A percentile compares a stretch with the other conserved stretches of the same genome.
These are phyloP conservation scores for Cladophialophora exuberans DNA, from an alignment of 2,329 filamentous ascomycete genomes.

Conservation along the genomic window DNA sequence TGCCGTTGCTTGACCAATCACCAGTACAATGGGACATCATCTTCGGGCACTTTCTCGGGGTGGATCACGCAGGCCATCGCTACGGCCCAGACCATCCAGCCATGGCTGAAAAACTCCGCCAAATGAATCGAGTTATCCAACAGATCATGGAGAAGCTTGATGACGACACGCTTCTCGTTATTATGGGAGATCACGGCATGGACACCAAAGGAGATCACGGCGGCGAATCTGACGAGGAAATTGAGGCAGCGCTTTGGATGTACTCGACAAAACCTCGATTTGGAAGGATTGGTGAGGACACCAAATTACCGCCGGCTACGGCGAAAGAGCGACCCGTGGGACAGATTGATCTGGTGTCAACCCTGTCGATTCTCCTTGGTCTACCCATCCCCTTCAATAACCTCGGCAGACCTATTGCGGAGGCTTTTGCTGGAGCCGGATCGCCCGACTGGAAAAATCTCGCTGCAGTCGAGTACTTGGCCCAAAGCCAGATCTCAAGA, in stretches of 20 bases:
- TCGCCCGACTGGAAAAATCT: constrained; percentile 71
- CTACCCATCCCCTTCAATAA: constrained; percentile 97
- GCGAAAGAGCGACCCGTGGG: constrained; percentile 76
- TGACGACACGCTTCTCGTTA: constrained; percentile 82
- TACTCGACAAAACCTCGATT: constrained; percentile 88
- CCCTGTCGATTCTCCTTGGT: constrained; percentile 81
- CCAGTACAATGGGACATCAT: constrained; percentile 85
- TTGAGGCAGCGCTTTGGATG: constrained; percentile 97
- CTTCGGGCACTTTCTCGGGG: constrained; percentile 89
- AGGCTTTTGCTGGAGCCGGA: constrained; percentile 70
- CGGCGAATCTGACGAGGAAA: constrained; percentile 95
- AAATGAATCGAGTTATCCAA: constrained; percentile 84
- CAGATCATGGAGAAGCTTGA: constrained; percentile 73
- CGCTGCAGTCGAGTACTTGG: constrained; percentile 73
- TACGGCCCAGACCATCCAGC: constrained; percentile 92
- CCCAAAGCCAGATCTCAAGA: constrained; percentile 82
- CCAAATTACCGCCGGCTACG: constrained; percentile 62
- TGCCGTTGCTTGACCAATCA: constrained; percentile 72
- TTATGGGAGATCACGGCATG: constrained; percentile 99
- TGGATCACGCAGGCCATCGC: constrained; percentile 94
- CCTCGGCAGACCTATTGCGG: constrained; percentile 87
- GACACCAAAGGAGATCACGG: constrained; percentile 96
- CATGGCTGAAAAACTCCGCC: constrained; percentile 85
- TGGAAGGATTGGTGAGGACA: constrained; percentile 70
- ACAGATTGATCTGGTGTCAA: constrained; percentile 96